Evolutionary conservation across 805 yeast genomes (phyloP).

Genomic region (Candida lessepsii): DNA sequence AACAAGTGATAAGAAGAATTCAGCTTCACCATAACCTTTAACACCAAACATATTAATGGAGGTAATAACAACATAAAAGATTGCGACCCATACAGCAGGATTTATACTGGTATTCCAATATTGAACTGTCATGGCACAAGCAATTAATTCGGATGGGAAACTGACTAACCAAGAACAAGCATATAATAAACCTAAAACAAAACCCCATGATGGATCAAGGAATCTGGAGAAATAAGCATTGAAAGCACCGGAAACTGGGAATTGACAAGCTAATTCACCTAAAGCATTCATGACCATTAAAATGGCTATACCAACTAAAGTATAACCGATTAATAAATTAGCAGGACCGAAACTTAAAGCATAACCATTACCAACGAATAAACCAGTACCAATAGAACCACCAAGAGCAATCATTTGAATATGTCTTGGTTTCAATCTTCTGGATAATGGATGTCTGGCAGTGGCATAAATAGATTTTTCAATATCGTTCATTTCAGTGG

Average conservation of each 20-base stretch:
- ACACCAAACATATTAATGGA: conserved; percentile 34
- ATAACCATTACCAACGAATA: conserved; percentile 48
- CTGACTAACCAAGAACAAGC: conserved; percentile 36
- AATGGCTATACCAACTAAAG: conserved; percentile 54
- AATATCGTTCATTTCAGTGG: conserved; percentile 34
- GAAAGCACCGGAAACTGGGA: conserved; percentile 40
- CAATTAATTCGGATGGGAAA: conserved; percentile 37
- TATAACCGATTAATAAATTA: conserved; percentile 51
- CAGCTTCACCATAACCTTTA: conserved; percentile 39
- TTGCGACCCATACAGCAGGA: conserved; percentile 38
- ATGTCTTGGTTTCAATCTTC: conserved; percentile 63
- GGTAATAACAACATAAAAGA: conserved; percentile 29
- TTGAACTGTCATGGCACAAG: conserved; percentile 34
- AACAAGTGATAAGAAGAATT: conserved; percentile 28
- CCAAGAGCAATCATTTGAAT: conserved; percentile 70
- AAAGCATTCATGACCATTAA: conserved; percentile 57
- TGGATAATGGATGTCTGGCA: conserved; percentile 38
- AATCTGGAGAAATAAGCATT: conserved; percentile 36
- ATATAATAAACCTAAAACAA: conserved; percentile 34
- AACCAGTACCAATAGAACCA: conserved; percentile 70
- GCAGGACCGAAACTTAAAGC: conserved; percentile 43
- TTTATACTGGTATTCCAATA: conserved; percentile 32
- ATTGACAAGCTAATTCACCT: conserved; percentile 60
- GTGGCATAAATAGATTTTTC: conserved; percentile 41
- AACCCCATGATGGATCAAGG: conserved; percentile 38